A percentile compares a stretch with the other conserved stretches of the same genome.
Evolutionary conservation across 1,139 yeast species (phyloP).

Genomic region (Taiozyma sp.): DNA sequence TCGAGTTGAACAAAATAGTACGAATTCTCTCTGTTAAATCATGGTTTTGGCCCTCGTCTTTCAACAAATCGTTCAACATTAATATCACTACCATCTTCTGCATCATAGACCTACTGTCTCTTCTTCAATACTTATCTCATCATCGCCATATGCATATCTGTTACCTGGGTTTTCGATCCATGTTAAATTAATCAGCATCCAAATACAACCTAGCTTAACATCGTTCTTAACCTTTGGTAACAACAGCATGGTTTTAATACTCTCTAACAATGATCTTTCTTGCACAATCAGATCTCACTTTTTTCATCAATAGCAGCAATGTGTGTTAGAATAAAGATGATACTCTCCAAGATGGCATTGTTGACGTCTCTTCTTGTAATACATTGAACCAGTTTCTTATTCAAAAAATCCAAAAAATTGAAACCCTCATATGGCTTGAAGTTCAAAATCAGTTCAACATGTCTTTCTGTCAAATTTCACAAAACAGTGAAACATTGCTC

Average conservation of each 20-base stretch:
- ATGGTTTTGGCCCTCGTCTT: slow-evolving; percentile 25
- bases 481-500: slow-evolving; percentile 70
- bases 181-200: slow-evolving; percentile 56
- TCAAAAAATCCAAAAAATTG: slow-evolving; percentile 30
- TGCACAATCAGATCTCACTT: slow-evolving; percentile 42
- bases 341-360: slow-evolving; percentile 37
- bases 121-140: slow-evolving; percentile 5
- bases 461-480: slow-evolving; percentile 60
- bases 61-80: slow-evolving; percentile 30
- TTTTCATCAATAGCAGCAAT: slow-evolving; percentile 49
- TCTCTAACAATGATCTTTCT: slow-evolving; percentile 36
- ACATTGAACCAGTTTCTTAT: slow-evolving; percentile 12
- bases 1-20: slow-evolving; percentile 34
- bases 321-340: slow-evolving; percentile 52
- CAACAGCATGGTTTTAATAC: slow-evolving; percentile 30
- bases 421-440: slow-evolving; percentile 23
- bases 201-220: slow-evolving; percentile 49
- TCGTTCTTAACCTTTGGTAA: slow-evolving; percentile 32
- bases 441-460: slow-evolving; percentile 39
- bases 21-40: slow-evolving; percentile 47
- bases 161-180: slow-evolving; percentile 39
- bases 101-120: slow-evolving; percentile 7
- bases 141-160: slow-evolving; percentile 20
- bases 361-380: slow-evolving; percentile 13
- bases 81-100: slow-evolving; percentile 4